Evolutionary conservation across 1,284 basidiomycete genomes (phyloP).

Genomic region (Anthracocystis walkeri): DNA sequence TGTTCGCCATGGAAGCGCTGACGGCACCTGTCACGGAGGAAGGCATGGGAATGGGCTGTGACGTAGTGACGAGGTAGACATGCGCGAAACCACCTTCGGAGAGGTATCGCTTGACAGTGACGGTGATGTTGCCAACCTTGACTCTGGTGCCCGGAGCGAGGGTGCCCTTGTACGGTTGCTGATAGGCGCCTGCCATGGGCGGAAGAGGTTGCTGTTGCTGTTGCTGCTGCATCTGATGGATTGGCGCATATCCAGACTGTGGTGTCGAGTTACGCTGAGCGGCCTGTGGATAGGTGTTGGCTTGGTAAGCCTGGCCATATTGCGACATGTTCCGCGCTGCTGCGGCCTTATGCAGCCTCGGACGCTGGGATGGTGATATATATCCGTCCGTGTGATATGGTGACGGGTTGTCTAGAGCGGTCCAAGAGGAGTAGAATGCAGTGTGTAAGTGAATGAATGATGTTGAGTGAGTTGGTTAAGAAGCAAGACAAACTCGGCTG

Average conservation of each 20-base stretch:
- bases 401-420: no score
- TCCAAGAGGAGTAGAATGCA: no score
- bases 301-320: constrained; percentile 35
- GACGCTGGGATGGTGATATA: not conserved
- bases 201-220: constrained; percentile 28
- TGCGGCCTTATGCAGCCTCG: constrained; percentile 5
- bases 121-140: constrained; percentile 86
- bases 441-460: no score
- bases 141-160: constrained; percentile 81
- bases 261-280: constrained; percentile 13
- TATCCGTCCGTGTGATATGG: not conserved
- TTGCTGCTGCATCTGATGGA: constrained; percentile 29
- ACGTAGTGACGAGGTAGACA: constrained; percentile 93
- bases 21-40: constrained; percentile 42
- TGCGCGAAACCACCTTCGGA: constrained; percentile 98
- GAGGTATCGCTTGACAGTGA: constrained; percentile 88
- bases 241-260: constrained; percentile 25
- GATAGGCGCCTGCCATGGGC: constrained; percentile 28
- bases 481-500: not conserved
- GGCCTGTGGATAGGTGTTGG: constrained; percentile 20
- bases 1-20: constrained; percentile 34
- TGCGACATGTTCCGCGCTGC: constrained; percentile 36
- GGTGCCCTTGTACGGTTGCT: constrained; percentile 51
- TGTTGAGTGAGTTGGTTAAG: no score
- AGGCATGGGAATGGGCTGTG: constrained; percentile 76